These are phyloP conservation scores for Boletus sp. DNA, from an alignment of 768 basidiomycete species.

Conservation along the genomic window DNA sequence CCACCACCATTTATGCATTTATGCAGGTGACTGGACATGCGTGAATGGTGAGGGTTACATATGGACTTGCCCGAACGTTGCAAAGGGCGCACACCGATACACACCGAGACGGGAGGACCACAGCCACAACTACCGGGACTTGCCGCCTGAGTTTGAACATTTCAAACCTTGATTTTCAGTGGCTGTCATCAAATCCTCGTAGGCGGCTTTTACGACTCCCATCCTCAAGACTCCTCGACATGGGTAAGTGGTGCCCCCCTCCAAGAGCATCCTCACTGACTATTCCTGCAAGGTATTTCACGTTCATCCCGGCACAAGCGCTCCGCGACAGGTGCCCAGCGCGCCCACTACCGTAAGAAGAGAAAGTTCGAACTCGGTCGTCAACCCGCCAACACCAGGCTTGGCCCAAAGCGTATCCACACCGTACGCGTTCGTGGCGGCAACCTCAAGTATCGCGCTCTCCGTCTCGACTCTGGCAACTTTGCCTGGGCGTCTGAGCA, in stretches of 20 bases:
- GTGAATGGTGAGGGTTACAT: constrained; percentile 12
- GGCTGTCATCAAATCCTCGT: constrained; percentile 53
- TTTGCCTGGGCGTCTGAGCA: constrained; percentile 98
- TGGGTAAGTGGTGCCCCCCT: constrained; percentile 58
- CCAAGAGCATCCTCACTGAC: constrained; percentile 5
- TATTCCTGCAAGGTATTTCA: constrained; percentile 76
- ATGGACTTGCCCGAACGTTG: neutral
- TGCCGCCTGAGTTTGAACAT: constrained; percentile 29
- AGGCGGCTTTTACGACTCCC: constrained; percentile 26
- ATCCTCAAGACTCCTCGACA: constrained; percentile 72
- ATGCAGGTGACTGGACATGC: constrained; percentile 21
- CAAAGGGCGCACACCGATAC: neutral
- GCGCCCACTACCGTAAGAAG: constrained; percentile 98
- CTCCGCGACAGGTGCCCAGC: constrained; percentile 87
- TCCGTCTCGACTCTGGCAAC: constrained; percentile 95
- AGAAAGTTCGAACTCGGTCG: constrained; percentile 99
- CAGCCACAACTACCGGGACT: constrained; percentile 23
- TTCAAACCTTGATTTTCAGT: constrained; percentile 37
- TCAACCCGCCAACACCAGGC: constrained; percentile 95
- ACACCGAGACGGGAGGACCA: neutral
- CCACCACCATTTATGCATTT: constrained; percentile 26
- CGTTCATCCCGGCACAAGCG: constrained; percentile 97
- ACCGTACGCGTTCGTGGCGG: constrained; percentile 94
- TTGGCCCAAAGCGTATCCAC: constrained; percentile 94
- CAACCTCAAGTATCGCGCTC: constrained; percentile 91